Evolutionary conservation across 768 basidiomycete genomes (phyloP), one percentile per base, ranked within the genome.

Genomic region (button mushroom (Agaricus bisporus)): DNA sequence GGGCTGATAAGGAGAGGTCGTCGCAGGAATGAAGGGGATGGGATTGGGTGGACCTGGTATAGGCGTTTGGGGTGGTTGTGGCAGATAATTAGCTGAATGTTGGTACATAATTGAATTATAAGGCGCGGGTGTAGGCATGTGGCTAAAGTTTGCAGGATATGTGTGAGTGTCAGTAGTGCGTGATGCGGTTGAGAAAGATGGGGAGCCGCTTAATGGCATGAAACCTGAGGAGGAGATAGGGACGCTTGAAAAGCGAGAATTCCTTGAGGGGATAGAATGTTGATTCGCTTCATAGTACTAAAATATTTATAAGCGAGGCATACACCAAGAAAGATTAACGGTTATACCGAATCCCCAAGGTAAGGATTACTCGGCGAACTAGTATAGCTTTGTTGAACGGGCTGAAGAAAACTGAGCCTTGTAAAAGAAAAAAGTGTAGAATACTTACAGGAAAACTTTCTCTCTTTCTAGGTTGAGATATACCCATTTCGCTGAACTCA

Each of bases 171-270:
- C 70, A 18, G 69, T 66, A 10, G 68, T 62, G 56, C 74, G 73
- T 10, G 73, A 64, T 18, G 70, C 55, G 17, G 68, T 53, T 12
- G 59, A 60, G 58, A 75, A 77, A 46, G 68, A 64, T 5, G 75
- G 66, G 11, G 73, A 61, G 37, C 67, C 74, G 25, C 74, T 63
- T 42, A 85, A 62, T 37, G 86, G 82, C 49, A 80, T 69, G 60
- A 88, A 91, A 11, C 88, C 86, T 10, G 87, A 86, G 0, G 86
- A 82, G 6, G 81, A 68, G 0, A 78, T 61, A 17, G 86, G 85
- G 55, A 87, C 70, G 59, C 83, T 88, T 59, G 51, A 44, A 29
- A 85, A 82, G 49, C 88, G 75, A 11, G 86, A 80, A 32, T 79
- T 80, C 59, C 75, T 74, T 26, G 65, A 61, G 1, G 75, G 62